These are phyloP conservation scores for Geotrichum bryndzae DNA, from an alignment of 1,139 yeast species.

Conservation along the genomic window DNA sequence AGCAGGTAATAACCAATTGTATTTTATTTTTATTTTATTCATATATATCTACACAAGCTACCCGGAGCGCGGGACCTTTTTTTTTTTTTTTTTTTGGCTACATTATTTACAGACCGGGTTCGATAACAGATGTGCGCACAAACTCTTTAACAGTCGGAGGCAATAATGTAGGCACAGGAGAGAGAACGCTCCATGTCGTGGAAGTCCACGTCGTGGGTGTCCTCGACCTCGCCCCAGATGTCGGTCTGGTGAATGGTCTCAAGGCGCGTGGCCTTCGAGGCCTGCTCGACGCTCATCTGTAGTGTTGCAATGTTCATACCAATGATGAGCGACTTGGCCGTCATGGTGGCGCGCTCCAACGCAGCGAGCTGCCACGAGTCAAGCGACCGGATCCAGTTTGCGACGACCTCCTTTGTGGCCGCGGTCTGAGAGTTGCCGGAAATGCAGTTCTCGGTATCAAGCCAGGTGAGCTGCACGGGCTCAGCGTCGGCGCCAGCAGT, in stretches of 20 bases:
- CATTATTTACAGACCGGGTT: neutral
- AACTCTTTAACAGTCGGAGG: conserved; percentile 25
- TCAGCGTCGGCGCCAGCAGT: neutral
- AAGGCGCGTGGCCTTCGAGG: conserved; percentile 70
- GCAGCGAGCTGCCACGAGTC: conserved; percentile 77
- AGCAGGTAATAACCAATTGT: too few species aligned
- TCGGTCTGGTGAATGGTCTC: conserved; percentile 81
- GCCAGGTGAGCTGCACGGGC: conserved; percentile 43
- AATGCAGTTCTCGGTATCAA: conserved; percentile 83
- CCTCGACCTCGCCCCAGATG: conserved; percentile 98
- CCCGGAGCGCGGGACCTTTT: neutral
- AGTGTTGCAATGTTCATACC: conserved; percentile 36
- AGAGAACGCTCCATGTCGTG: conserved; percentile 80
- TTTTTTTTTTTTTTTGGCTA: neutral
- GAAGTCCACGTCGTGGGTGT: conserved; percentile 92
- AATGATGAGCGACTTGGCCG: conserved; percentile 86
- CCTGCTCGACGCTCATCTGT: conserved; percentile 53
- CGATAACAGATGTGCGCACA: neutral
- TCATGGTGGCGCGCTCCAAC: conserved; percentile 77
- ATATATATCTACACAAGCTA: too few species aligned
- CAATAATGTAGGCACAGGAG: conserved; percentile 70
- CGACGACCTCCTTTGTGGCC: conserved; percentile 56
- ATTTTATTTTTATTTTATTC: too few species aligned
- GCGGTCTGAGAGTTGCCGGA: conserved; percentile 69
- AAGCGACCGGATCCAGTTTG: conserved; percentile 57